Evolutionary conservation across 2,329 filamentous ascomycete species (phyloP), one percentile per base, ranked within the genome.

Genomic region (Acarospora socialis): DNA sequence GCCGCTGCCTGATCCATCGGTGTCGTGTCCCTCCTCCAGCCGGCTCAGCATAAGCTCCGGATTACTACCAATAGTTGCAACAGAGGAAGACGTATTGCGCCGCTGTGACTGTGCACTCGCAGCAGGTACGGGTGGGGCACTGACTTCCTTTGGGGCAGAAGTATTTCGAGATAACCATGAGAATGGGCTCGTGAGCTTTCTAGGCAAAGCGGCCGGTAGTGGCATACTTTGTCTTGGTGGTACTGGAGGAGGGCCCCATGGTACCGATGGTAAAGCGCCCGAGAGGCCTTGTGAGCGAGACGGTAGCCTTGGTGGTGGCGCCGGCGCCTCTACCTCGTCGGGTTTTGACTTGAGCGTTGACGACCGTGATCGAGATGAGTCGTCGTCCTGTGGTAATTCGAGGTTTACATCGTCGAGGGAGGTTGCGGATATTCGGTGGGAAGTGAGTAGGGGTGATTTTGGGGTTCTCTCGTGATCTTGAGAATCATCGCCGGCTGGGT

Each of bases 131-230:
- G n/a, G n/a, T 4, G 70, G 66, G 8, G 73, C 67, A 31, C 70
- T 66, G 24, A 61, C 52, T 32, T 68, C 70, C 50, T 66, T 69
- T 21, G 66, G 65, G 7, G 56, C 54, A 17, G 54, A 56, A 15
- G 73, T 70, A 51, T 67, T 77, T 43, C 82, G 66, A 19, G 81
- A 82, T 22, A 92, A 67, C 76, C 81, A 87, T 22, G 81, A 73
- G 46, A 92, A 92, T n/a, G 80, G 82, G 44, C 81, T 82, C 6
- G 81, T 86, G 34, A 92, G 69, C 53, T 90, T 92, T 48, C 83
- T 68, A 43, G 60, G 46, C 12, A 59, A 51, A 23, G 57, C 52
- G 23, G 53, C 49, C 13, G 59, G 48, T 23, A 56, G 42, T 12
- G 47, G 34, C 28, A 44, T 40, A 38, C 37, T 32, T 12, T 49